Evolutionary conservation across 2,329 filamentous ascomycete genomes (phyloP).

Genomic region (Cordyceps tenuipes): DNA sequence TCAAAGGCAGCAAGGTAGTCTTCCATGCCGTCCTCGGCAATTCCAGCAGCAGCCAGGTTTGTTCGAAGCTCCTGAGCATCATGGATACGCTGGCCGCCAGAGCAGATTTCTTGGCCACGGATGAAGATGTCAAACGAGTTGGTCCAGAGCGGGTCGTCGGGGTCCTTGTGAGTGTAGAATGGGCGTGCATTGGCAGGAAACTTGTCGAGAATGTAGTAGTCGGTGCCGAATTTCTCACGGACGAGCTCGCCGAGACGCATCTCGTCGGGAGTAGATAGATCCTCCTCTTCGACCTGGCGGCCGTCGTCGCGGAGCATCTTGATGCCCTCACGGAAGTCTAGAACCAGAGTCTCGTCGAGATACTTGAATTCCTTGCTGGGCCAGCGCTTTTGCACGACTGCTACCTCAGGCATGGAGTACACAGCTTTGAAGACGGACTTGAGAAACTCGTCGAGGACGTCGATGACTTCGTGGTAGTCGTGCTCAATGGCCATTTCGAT

Average conservation of each 20-base stretch:
- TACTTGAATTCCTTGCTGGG: conserved; percentile 81
- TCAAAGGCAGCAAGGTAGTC: conserved; percentile 87
- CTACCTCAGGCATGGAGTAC: conserved; percentile 55
- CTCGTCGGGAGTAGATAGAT: conserved; percentile 78
- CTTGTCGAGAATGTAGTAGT: conserved; percentile 92
- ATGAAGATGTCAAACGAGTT: conserved; percentile 96
- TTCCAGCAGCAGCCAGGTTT: conserved; percentile 67
- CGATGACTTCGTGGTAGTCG: conserved; percentile 82
- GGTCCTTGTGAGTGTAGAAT: conserved; percentile 85
- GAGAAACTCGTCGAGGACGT: conserved; percentile 69
- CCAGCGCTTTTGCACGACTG: conserved; percentile 73
- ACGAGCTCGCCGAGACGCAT: conserved; percentile 77
- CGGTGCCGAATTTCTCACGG: conserved; percentile 77
- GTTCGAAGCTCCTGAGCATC: conserved; percentile 64
- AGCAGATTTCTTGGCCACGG: conserved; percentile 85
- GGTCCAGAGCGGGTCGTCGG: conserved; percentile 62
- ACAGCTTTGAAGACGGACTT: conserved; percentile 56
- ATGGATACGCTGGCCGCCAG: conserved; percentile 89
- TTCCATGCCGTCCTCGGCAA: conserved; percentile 75
- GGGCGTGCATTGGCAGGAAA: conserved; percentile 78
- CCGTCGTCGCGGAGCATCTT: conserved; percentile 76
- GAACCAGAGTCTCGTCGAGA: conserved; percentile 74
- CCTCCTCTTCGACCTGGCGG: conserved; percentile 65
- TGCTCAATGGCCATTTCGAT: conserved; percentile 86
- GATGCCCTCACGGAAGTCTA: conserved; percentile 72